These are phyloP conservation scores for Knufia petricola DNA, from an alignment of 2,329 filamentous ascomycete species.

Conservation along the genomic window DNA sequence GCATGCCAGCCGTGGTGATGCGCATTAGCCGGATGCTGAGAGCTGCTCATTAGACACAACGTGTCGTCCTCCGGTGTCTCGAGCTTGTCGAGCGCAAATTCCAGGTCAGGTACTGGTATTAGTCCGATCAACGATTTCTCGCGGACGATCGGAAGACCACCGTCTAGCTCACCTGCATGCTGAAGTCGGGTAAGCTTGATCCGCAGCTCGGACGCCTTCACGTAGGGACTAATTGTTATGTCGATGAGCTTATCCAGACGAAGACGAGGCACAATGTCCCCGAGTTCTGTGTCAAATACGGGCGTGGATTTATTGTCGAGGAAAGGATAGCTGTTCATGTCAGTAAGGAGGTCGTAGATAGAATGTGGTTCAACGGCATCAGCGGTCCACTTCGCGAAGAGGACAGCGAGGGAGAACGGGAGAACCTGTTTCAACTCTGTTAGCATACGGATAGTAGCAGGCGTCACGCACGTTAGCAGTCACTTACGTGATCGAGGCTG, in stretches of 20 bases:
- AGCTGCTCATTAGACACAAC: slow-evolving; percentile 72
- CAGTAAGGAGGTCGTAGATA: slow-evolving; percentile 83
- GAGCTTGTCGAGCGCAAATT: slow-evolving; percentile 81
- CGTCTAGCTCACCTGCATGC: slow-evolving; percentile 78
- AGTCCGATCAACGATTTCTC: slow-evolving; percentile 73
- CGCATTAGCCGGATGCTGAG: slow-evolving; percentile 38
- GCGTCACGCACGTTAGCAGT: too few species aligned
- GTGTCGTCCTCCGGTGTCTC: slow-evolving; percentile 58
- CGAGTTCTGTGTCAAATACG: slow-evolving; percentile 77
- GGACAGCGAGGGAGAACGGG: slow-evolving; percentile 82
- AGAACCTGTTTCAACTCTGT: slow-evolving; percentile 61
- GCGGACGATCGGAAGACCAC: slow-evolving; percentile 77
- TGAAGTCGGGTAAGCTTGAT: slow-evolving; percentile 74
- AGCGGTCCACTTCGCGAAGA: slow-evolving; percentile 97
- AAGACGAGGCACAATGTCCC: slow-evolving; percentile 70
- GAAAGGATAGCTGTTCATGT: slow-evolving; percentile 96
- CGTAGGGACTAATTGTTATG: slow-evolving; percentile 69
- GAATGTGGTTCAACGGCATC: slow-evolving; percentile 89
- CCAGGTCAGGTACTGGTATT: slow-evolving; percentile 87
- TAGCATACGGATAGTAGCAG: too few species aligned
- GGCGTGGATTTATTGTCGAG: slow-evolving; percentile 94
- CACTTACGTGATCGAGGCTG: slow-evolving; percentile 79
- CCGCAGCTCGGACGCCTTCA: slow-evolving; percentile 67
- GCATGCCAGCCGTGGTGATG: slow-evolving; percentile 16
- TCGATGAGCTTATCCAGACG: slow-evolving; percentile 76